Evolutionary conservation across 2,329 filamentous ascomycete genomes (phyloP), one percentile per base, ranked within the genome.

Genomic region (Sordariomycetes sp.): DNA sequence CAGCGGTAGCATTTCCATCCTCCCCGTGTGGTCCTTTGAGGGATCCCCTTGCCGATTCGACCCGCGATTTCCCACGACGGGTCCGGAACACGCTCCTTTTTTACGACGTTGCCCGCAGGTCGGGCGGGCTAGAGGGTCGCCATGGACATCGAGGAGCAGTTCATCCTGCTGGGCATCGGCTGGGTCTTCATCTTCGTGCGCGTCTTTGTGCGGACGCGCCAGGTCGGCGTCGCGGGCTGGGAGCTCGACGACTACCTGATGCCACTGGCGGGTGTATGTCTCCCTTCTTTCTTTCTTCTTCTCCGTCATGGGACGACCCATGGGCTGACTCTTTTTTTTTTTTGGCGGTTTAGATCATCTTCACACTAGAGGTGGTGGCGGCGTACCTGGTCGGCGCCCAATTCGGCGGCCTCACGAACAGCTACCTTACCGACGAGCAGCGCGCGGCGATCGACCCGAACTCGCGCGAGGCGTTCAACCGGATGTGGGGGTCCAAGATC

Each of bases 341-440:
- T 24, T 11, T n/a, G 3, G n/a, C 20, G 7, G 22, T 24, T 10
- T 24, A 50, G 46, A 12, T 24, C 10, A 12, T 50, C 46, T 50
- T 50, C 46, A 50, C 46, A 10, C 18, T 22, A 6, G 46, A 50
- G 22, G 46, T 50, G 46, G n/a, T 50, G 22, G 46, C 46, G 8
- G 46, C 46, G 3, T 14, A 50, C 20, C 3, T 24, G 7, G 46
- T 50, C 7, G 46, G 46, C 20, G 46, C 46, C 20, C 4, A 50
- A n/a, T 50, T 24, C 40, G 93, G 97, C 70, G 81, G 91, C 62
- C 80, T 97, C 62, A 78, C 85, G 70, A 93, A 99, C 70, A 96
- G 97, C 56, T 85, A 93, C 61, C 80, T 99, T 63, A 97, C 93
- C 1, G 86, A 89, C 20, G 85, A 86, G 11, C 59, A 61, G 53